phyloP scores from a whole-genome alignment of 1,284 basidiomycete genomes.

The Athelia sp. region DNA sequence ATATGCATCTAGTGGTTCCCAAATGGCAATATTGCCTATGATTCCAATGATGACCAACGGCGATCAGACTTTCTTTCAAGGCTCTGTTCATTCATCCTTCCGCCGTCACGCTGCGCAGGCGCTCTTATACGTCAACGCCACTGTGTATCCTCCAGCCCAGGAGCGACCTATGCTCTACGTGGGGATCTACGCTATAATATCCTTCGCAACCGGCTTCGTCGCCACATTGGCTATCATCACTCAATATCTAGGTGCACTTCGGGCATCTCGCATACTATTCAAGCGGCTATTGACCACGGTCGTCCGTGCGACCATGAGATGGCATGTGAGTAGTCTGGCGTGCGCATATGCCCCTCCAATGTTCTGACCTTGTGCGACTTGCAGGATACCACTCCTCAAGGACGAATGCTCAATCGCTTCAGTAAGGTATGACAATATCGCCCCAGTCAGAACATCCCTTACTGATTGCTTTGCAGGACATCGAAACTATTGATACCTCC shows the following conservation, averaged over 20 bases:
- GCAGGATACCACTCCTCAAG: slow-evolving; percentile 41
- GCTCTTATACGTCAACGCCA: background rate
- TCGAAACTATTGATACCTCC: slow-evolving; percentile 50
- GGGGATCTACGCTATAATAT: slow-evolving; percentile 40
- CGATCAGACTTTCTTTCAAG: background rate
- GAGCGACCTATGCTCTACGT: slow-evolving; percentile 48
- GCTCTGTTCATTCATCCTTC: slow-evolving; percentile 4
- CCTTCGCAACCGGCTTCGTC: slow-evolving; percentile 31
- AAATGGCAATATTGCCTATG: slow-evolving; percentile 17
- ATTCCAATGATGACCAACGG: slow-evolving; percentile 23
- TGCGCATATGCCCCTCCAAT: background rate
- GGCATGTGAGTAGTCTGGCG: slow-evolving; percentile 21
- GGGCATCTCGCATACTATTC: slow-evolving; percentile 43
- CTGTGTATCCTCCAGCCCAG: slow-evolving; percentile 34
- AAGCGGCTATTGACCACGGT: slow-evolving; percentile 35
- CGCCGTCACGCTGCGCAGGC: background rate
- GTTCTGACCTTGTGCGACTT: slow-evolving; percentile 11
- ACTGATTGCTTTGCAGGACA: slow-evolving; percentile 30
- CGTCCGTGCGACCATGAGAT: slow-evolving; percentile 48
- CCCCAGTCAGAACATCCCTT: background rate
- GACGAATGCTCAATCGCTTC: slow-evolving; percentile 50
- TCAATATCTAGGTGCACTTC: slow-evolving; percentile 44
- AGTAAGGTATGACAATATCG: slow-evolving; percentile 28
- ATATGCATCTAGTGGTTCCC: slow-evolving; percentile 21
- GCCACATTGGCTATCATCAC: slow-evolving; percentile 29